Conservation (phyloP, 106 monocot species). For the Cymbidium sinense region DNA sequence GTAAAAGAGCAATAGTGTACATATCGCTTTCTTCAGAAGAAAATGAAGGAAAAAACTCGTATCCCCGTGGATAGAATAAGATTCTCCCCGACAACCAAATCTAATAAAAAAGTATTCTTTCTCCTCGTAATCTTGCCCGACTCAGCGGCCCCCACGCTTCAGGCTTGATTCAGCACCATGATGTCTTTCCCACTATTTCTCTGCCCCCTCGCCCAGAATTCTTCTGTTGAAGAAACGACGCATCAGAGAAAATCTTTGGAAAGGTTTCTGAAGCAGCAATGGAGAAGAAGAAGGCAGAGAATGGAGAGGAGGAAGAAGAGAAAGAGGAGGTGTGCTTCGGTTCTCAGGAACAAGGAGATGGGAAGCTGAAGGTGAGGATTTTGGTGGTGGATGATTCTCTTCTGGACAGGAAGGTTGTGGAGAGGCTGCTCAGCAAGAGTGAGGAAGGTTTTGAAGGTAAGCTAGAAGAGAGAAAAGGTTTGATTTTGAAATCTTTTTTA, state of each 20-base stretch:
- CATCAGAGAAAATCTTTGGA: not conserved
- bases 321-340: not conserved
- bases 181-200: not conserved
- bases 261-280: not conserved
- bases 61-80: not conserved
- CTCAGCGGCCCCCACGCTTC: not conserved
- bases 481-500: too few relatives aligned
- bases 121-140: not conserved
- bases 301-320: not conserved
- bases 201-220: not conserved
- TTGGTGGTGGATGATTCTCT: constrained; percentile 14
- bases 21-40: too few relatives aligned
- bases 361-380: not conserved
- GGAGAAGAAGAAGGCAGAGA: too few relatives aligned
- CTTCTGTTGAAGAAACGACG: not conserved
- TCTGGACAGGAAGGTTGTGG: constrained; percentile 9
- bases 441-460: not conserved
- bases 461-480: not conserved
- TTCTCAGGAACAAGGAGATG: not conserved
- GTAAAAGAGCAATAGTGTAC: too few relatives aligned
- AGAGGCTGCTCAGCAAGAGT: constrained; percentile 9
- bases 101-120: not conserved
- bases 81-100: constrained; percentile 6
- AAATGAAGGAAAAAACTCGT: not conserved
- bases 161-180: not conserved